Evolutionary conservation across 768 basidiomycete genomes (phyloP).

Genomic region (Tricholoma flavovirens): DNA sequence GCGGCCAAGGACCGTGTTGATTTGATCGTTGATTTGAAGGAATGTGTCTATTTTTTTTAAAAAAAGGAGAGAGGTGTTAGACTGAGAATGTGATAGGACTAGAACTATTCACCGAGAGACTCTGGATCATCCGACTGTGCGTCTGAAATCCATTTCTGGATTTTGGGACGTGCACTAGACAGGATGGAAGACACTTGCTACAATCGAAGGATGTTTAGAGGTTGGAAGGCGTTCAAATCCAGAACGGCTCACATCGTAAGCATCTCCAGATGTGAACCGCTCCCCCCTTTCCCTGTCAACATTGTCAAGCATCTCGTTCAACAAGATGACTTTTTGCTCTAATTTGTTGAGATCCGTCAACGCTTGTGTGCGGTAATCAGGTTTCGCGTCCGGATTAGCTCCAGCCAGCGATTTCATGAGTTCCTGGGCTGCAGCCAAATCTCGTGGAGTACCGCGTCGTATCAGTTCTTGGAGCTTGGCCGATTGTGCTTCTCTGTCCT

Average conservation of each 20-base stretch:
- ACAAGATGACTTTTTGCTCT: slow-evolving; percentile 89
- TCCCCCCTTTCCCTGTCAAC: slow-evolving; percentile 69
- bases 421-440: slow-evolving; percentile 93
- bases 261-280: slow-evolving; percentile 82
- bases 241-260: slow-evolving; percentile 67
- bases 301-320: slow-evolving; percentile 97
- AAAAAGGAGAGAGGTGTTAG: slow-evolving; percentile 3
- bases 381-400: slow-evolving; percentile 90
- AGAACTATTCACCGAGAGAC: slow-evolving; percentile 63
- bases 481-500: slow-evolving; percentile 90
- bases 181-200: slow-evolving; percentile 90
- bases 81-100: background rate
- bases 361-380: slow-evolving; percentile 89
- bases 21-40: slow-evolving; percentile 95
- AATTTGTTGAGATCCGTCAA: slow-evolving; percentile 88
- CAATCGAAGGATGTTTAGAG: slow-evolving; percentile 7
- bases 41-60: too few relatives aligned
- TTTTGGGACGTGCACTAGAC: slow-evolving; percentile 77
- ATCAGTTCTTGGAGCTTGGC: slow-evolving; percentile 99
- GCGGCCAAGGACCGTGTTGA: slow-evolving; percentile 85
- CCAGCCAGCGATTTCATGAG: slow-evolving; percentile 95
- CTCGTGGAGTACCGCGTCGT: slow-evolving; percentile 89
- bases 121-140: slow-evolving; percentile 87
- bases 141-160: slow-evolving; percentile 98
- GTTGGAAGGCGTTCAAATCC: background rate